These are phyloP conservation scores for Solanum chacoense DNA, from an alignment of 305 asterid genomes.

Conservation along the genomic window DNA sequence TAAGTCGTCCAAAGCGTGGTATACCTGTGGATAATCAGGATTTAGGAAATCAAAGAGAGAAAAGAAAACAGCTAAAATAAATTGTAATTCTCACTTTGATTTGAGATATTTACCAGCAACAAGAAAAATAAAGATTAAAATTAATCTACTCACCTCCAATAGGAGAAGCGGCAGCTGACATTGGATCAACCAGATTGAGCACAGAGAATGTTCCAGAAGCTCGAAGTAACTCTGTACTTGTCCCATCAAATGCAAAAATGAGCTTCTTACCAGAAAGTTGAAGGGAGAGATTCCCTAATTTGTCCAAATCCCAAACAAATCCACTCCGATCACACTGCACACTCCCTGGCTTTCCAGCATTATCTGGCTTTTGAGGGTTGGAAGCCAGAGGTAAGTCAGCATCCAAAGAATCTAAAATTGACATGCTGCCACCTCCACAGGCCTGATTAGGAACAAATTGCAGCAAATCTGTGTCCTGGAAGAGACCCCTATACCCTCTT, in stretches of 20 bases:
- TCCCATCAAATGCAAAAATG: slow-evolving; percentile 98
- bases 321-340: slow-evolving; percentile 84
- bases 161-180: slow-evolving; percentile 98
- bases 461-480: slow-evolving; percentile 83
- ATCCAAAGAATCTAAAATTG: slow-evolving; percentile 95
- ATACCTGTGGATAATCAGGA: slow-evolving; percentile 45
- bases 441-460: slow-evolving; percentile 97
- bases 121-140: slow-evolving; percentile 5
- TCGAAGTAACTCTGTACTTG: slow-evolving; percentile 75
- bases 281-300: slow-evolving; percentile 68
- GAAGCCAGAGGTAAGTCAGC: slow-evolving; percentile 58
- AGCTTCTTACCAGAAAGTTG: slow-evolving; percentile 90
- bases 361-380: slow-evolving; percentile 63
- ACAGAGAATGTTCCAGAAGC: slow-evolving; percentile 80
- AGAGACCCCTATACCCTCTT: slow-evolving; percentile 92
- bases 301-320: slow-evolving; percentile 94
- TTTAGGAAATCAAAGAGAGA: slow-evolving; percentile 13
- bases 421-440: slow-evolving; percentile 99
- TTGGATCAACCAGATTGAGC: slow-evolving; percentile 98
- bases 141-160: slow-evolving; percentile 72
- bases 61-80: slow-evolving; percentile 2
- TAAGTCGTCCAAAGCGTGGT: slow-evolving; percentile 97
- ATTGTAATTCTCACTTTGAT: not conserved
- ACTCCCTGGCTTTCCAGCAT: slow-evolving; percentile 59
- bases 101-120: slow-evolving; percentile 1